Percentiles rank a stretch among this genome's conserved stretches.
Evolutionary conservation across 2,329 filamentous ascomycete species (phyloP).

Genomic region (Aspergillus clavatus): DNA sequence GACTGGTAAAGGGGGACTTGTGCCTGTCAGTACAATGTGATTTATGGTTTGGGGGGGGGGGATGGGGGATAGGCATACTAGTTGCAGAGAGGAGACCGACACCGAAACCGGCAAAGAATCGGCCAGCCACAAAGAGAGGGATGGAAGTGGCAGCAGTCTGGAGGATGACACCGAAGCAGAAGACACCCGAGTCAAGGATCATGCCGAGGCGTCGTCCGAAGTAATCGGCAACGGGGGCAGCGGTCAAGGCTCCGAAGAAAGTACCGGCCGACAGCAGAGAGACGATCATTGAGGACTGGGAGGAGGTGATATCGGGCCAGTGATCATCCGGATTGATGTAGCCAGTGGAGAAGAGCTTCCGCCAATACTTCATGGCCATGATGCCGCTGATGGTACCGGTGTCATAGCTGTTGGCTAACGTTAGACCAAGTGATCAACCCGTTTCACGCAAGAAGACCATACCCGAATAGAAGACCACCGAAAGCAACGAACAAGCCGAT

Average conservation of each 20-base stretch:
- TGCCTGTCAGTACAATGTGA: constrained; percentile 7
- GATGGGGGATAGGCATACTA: constrained; percentile 50
- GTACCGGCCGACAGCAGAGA: constrained; percentile 70
- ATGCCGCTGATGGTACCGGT: constrained; percentile 53
- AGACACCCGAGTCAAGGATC: constrained; percentile 30
- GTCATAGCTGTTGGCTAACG: constrained; percentile 38
- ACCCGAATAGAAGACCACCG: constrained; percentile 56
- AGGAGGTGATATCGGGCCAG: constrained; percentile 49
- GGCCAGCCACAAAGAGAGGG: constrained; percentile 44
- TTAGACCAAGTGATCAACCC: not conserved
- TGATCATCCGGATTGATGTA: constrained; percentile 33
- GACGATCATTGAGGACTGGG: constrained; percentile 56
- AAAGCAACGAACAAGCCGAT: constrained; percentile 57
- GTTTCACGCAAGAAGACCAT: constrained; percentile 35
- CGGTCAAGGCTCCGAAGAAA: constrained; percentile 67
- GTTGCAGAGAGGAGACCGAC: constrained; percentile 75
- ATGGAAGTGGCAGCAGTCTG: constrained; percentile 30
- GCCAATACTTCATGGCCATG: constrained; percentile 46
- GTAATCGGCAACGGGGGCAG: constrained; percentile 54
- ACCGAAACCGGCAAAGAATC: constrained; percentile 50
- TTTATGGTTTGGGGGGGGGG: not conserved
- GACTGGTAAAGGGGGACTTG: constrained; percentile 65
- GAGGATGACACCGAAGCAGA: constrained; percentile 33
- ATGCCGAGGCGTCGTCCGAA: constrained; percentile 43
- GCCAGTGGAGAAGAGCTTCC: constrained; percentile 30